Conservation (phyloP, 2,329 filamentous ascomycete genomes). For the Fusarium armeniacum region DNA sequence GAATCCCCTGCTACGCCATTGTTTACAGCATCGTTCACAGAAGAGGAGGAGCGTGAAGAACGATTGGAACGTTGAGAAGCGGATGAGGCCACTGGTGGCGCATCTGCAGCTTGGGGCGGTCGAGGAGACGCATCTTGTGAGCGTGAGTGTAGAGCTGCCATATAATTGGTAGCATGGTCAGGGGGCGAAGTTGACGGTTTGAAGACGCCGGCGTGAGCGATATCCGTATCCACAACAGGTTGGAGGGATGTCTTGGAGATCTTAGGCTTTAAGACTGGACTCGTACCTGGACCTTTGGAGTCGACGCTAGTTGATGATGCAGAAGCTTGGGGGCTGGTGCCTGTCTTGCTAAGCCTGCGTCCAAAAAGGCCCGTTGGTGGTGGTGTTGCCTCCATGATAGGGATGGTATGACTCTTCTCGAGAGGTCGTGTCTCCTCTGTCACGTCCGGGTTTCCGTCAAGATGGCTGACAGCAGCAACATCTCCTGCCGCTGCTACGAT, state of each 20-base stretch:
- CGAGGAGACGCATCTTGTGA: constrained; percentile 69
- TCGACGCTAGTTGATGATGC: constrained; percentile 66
- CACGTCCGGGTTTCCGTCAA: constrained; percentile 59
- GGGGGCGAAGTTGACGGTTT: constrained; percentile 69
- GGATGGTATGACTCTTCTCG: constrained; percentile 70
- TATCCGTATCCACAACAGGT: constrained; percentile 76
- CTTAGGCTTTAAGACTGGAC: constrained; percentile 54
- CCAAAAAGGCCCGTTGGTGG: constrained; percentile 63
- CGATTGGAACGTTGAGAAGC: constrained; percentile 60
- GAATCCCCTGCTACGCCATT: constrained; percentile 55
- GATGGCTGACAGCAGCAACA: constrained; percentile 61
- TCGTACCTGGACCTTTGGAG: constrained; percentile 57
- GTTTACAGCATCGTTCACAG: constrained; percentile 59
- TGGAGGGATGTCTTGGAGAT: constrained; percentile 65
- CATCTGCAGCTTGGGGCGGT: constrained; percentile 54
- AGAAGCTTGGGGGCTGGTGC: constrained; percentile 51
- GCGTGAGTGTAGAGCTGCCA: constrained; percentile 76
- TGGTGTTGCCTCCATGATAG: constrained; percentile 57
- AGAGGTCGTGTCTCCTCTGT: constrained; percentile 60
- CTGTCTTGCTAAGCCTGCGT: constrained; percentile 61
- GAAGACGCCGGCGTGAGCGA: constrained; percentile 74
- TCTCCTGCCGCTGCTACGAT: constrained; percentile 59
- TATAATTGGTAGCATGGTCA: constrained; percentile 72
- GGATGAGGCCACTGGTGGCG: constrained; percentile 55
- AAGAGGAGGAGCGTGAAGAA: constrained; percentile 67